phyloP scores from a whole-genome alignment of 352 stramenopile genomes.

The Labyrinthula sp. region DNA sequence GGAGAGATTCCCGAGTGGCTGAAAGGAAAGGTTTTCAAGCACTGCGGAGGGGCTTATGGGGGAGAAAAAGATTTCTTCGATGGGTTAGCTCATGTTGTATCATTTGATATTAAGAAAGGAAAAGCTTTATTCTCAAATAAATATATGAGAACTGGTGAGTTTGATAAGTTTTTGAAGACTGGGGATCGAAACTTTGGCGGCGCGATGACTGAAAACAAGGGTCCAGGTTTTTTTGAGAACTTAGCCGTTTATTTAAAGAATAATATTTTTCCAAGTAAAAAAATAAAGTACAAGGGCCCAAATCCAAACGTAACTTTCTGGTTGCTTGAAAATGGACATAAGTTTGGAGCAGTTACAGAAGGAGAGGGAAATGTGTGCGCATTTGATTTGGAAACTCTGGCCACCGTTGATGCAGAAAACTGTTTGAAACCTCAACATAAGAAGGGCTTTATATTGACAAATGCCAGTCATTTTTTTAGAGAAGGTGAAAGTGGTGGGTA shows the following conservation, averaged over 20 bases:
- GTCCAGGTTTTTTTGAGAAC: too few relatives aligned
- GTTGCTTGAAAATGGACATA: slow-evolving; percentile 2
- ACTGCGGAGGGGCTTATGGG: slow-evolving; percentile 21
- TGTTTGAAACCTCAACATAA: slow-evolving; percentile 1
- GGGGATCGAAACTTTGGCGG: slow-evolving; percentile 2
- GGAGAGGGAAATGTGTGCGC: slow-evolving; percentile 9
- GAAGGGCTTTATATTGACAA: slow-evolving; percentile 5
- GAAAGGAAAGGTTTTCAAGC: slow-evolving; percentile 15
- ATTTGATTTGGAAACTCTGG: slow-evolving; percentile 10
- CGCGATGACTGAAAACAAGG: not conserved
- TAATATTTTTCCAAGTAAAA: not conserved
- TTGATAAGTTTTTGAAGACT: slow-evolving; percentile 12
- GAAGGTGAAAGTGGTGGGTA: slow-evolving; percentile 2
- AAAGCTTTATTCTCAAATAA: slow-evolving; percentile 21
- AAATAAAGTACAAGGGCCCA: slow-evolving; percentile 13
- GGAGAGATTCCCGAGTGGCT: slow-evolving; percentile 15
- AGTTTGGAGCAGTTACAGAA: slow-evolving; percentile 14
- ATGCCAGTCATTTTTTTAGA: slow-evolving; percentile 17
- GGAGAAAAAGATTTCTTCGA: slow-evolving; percentile 20
- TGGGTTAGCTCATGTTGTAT: slow-evolving; percentile 10
- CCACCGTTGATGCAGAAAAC: not conserved
- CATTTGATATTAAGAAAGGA: slow-evolving; percentile 6
- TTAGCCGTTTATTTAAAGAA: too few relatives aligned
- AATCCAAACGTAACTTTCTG: slow-evolving; percentile 21
- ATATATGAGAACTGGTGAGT: slow-evolving; percentile 14